These are phyloP conservation scores for Nannochloris sp. DNA, from an alignment of 139 green algal species.

Conservation along the genomic window DNA sequence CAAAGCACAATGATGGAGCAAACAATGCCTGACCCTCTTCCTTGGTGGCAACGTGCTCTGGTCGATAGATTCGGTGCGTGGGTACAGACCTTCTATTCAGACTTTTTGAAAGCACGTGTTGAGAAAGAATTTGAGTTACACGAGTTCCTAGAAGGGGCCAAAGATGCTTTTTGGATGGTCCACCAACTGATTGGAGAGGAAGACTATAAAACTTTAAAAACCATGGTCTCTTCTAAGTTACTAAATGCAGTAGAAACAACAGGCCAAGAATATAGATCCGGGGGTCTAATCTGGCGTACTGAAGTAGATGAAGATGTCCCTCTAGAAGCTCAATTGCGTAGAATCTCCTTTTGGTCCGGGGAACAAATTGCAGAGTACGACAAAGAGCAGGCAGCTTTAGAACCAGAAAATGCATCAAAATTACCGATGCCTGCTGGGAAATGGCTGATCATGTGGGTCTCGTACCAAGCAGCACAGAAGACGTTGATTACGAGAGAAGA, in stretches of 20 bases:
- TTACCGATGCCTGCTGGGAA: background rate
- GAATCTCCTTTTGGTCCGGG: slow-evolving; percentile 1
- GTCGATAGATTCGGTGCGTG: background rate
- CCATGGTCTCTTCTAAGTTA: slow-evolving; percentile 18
- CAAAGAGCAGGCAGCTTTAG: background rate
- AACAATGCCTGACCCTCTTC: background rate
- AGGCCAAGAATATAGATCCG: background rate
- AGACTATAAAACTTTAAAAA: slow-evolving; percentile 10
- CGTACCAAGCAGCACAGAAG: background rate
- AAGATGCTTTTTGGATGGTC: slow-evolving; percentile 17
- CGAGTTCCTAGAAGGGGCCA: slow-evolving; percentile 17
- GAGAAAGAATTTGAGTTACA: slow-evolving; percentile 13
- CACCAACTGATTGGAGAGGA: slow-evolving; percentile 7
- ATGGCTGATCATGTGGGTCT: background rate
- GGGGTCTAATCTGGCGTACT: slow-evolving; percentile 8
- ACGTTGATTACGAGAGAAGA: background rate
- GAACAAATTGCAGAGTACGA: slow-evolving; percentile 1
- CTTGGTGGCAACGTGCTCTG: background rate
- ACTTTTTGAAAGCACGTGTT: slow-evolving; percentile 2
- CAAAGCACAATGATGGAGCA: slow-evolving; percentile 5
- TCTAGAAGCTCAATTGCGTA: background rate
- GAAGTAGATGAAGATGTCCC: background rate
- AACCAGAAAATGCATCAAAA: background rate
- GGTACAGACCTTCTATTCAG: background rate
- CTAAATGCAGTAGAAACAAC: background rate